Evolutionary conservation across 1,284 basidiomycete species (phyloP), one percentile per base, ranked within the genome.

Genomic region (Apiotrichum montevideense): DNA sequence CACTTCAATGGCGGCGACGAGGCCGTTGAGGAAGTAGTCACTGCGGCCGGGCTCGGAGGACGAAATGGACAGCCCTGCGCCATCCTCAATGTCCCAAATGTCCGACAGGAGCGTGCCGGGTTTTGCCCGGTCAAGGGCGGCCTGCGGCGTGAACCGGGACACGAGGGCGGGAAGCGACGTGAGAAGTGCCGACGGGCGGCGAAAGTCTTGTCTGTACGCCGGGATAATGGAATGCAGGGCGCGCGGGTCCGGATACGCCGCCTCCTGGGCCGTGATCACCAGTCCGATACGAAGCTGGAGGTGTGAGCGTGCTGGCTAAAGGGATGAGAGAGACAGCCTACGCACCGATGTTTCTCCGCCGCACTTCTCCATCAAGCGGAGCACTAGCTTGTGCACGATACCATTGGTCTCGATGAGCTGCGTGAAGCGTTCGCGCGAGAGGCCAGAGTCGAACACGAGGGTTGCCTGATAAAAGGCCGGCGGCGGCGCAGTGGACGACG

Each of bases 351-450:
- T 58, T 34, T 71, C 70, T 9, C 61, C 62, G 5, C 66, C 66
- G 57, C 66, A 66, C 59, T 73, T 75, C 54, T 73, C 72, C 64
- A 71, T 65, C n/a, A 75, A 54, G 9, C 73, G 58, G 56, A 71
- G 67, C 9, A 72, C 65, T 29, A 75, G 59, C 45, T 67, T 66
- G 51, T 73, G 69, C 4, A 75, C 66, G 14, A 69, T 57, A 33
- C 73, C 73, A 46, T 71, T 66, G 11, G 62, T 46, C 46, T 70
- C 66, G 50, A 71, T 66, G 44, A 75, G 67, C 57, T 66, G 60
- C 35, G 49, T 39, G 58, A 63, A 75, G n/a, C 60, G 58, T n/a
- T 64, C 62, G 33, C 66, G 58, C 1, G 71, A 57, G n/a, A 75
- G 57, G 5, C 54, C 56, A 9, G 68, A 63, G 56, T 75, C 71